Percentiles rank a stretch among this genome's conserved stretches.
Conservation (phyloP, 164 flowering plant species). For the Macadamia integrifolia region DNA sequence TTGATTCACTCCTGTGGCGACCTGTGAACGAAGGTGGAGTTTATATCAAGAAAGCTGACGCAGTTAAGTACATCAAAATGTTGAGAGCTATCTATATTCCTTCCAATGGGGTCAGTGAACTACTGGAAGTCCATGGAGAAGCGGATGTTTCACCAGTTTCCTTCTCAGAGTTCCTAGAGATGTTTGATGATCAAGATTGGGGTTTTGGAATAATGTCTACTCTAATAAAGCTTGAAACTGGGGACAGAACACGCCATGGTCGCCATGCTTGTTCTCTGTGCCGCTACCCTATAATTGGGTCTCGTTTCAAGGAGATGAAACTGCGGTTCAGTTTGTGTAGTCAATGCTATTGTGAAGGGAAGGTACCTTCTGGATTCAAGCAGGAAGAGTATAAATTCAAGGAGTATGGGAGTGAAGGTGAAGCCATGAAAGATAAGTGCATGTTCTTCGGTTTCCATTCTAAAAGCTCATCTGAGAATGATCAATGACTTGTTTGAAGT, state of each 20-base stretch:
- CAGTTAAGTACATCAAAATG: conserved; percentile 2
- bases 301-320: conserved; percentile 16
- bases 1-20: conserved; percentile 19
- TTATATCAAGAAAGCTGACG: conserved; percentile 12
- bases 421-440: conserved; percentile 9
- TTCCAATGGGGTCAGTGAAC: not conserved
- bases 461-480: not conserved
- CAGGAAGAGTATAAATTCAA: conserved; percentile 15
- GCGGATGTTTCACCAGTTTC: conserved; percentile 10
- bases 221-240: conserved; percentile 17
- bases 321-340: conserved; percentile 13
- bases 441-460: conserved; percentile 3
- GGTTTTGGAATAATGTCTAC: conserved; percentile 14
- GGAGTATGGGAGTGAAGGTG: conserved; percentile 11
- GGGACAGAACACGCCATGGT: conserved; percentile 16
- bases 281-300: conserved; percentile 15
- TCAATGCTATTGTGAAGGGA: conserved; percentile 14
- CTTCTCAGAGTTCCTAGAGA: conserved; percentile 15
- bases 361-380: conserved; percentile 13
- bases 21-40: conserved; percentile 6
- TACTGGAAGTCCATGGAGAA: conserved; percentile 7
- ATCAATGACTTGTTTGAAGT: not conserved
- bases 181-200: conserved; percentile 12
- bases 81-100: conserved; percentile 14
- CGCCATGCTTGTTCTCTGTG: conserved; percentile 10